Evolutionary conservation across 305 asterid genomes (phyloP), one percentile per base, ranked within the genome.

Genomic region (Plantago rigida): DNA sequence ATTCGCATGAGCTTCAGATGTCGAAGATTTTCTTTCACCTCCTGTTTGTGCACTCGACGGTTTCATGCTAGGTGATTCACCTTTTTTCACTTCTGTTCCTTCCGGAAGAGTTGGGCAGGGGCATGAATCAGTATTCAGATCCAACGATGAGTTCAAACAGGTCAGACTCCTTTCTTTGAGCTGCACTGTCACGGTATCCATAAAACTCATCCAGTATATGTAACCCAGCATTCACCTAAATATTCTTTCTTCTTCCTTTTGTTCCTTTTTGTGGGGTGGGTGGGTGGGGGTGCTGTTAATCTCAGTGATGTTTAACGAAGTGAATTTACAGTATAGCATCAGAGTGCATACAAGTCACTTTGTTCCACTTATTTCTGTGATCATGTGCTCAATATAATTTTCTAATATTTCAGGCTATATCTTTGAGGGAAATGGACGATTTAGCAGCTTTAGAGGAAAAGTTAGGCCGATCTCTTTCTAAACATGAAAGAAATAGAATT

Each of bases 1-100:
- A 77, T 91, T 91, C 71, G 96, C 98, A 63, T 81, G 96, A 15
- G 83, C 92, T 77, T 84, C 98, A 58, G 98, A 91, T 62, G 98
- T 91, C 68, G 98, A 87, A 73, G 96, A 87, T 67, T 91, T 87
- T 76, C 98, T 91, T 72, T 91, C 96, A 61, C 95, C 98, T 44
- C 94, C 98, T 69, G 82, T 87, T 56, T 78, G 82, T 71, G 76
- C 92, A 52, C 96, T 91, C 44, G 98, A 91, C 62, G 96, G 98
- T 15, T 82, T 86, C 81, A 91, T 91, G 98, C 69, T 87, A 69
- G 96, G 95, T 0, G 96, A 79, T 79, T 91, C 97, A 47, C 96
- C 97, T 17, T 91, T 87, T 80, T 84, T 91, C 82, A 91, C 96
- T 26, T 87, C 98, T 67, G 92, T 82, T 68, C 96, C 96, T 60